Percentiles rank a stretch among this genome's conserved stretches.
These are phyloP conservation scores for Fusarium marasasianum DNA, from an alignment of 2,329 filamentous ascomycete genomes.

Conservation along the genomic window DNA sequence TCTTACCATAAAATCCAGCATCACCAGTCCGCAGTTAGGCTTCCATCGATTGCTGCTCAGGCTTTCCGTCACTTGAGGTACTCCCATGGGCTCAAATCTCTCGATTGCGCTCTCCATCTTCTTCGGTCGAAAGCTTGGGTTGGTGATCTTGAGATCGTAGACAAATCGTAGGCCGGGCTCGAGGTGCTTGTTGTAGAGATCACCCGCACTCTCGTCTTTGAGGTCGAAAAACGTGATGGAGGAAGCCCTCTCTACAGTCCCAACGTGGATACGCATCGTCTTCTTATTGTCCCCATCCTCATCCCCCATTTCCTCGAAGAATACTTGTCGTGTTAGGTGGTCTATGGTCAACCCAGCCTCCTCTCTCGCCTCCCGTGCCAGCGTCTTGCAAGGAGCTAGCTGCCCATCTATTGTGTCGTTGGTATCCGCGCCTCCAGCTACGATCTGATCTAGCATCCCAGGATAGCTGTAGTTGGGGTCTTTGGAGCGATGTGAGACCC, in stretches of 20 bases:
- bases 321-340: slow-evolving; percentile 26
- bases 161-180: slow-evolving; percentile 52
- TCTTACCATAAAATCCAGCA: slow-evolving; percentile 50
- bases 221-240: slow-evolving; percentile 49
- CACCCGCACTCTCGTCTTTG: slow-evolving; percentile 45
- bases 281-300: not conserved
- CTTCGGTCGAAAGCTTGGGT: slow-evolving; percentile 35
- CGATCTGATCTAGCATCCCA: slow-evolving; percentile 50
- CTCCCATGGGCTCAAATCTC: slow-evolving; percentile 41
- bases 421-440: slow-evolving; percentile 49
- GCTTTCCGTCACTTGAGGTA: slow-evolving; percentile 45
- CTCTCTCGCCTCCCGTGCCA: slow-evolving; percentile 48
- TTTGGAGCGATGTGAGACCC: slow-evolving; percentile 47
- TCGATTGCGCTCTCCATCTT: slow-evolving; percentile 44
- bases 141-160: slow-evolving; percentile 47
- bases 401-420: slow-evolving; percentile 36
- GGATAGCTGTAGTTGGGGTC: slow-evolving; percentile 44
- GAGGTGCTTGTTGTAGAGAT: slow-evolving; percentile 45
- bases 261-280: slow-evolving; percentile 22
- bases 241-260: slow-evolving; percentile 35
- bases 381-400: slow-evolving; percentile 39
- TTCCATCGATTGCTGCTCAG: slow-evolving; percentile 47
- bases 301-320: not conserved
- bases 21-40: slow-evolving; percentile 53
- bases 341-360: slow-evolving; percentile 44